Evolutionary conservation across 768 basidiomycete genomes (phyloP), one percentile per base, ranked within the genome.

Genomic region (Pulveroboletus sp.): DNA sequence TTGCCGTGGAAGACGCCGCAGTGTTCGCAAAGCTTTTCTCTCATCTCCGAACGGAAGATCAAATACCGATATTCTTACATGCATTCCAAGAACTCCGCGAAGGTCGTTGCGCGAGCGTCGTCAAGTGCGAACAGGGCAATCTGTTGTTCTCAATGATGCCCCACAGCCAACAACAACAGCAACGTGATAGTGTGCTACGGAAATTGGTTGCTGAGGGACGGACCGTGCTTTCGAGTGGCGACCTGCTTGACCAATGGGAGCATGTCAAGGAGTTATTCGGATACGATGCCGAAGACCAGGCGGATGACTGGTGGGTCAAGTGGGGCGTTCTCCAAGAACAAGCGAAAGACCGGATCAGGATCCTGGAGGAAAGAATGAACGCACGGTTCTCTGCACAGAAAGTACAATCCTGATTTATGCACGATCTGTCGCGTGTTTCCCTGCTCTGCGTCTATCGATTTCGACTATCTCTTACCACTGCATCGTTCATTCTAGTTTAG

Each of bases 251-350:
- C 10, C 71, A 79, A 49, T 83, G 82, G 76, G 79, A 79, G 38
- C 71, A 73, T 34, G 73, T 81, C 51, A 67, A 78, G 46, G 72
- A 70, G 20, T 55, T 82, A 50, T 79, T 76, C 46, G 64, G 68
- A 13, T 77, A 81, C 55, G 75, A 80, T 54, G 73, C 80, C 9
- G 72, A 68, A 32, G 81, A 84, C 39, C 70, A 73, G 42, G 82
- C 78, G 20, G 81, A 81, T 31, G 79, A 82, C 57, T 84, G 81
- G 80, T 85, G 81, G 81, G 71, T 76, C 11, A 78, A 76, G 31
- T 81, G 78, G 79, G 79, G 79, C 8, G 49, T 71, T 16, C 67
- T 79, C 49, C 67, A 68, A 38, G 69, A 78, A 58, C 56, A 70
- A 23, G 70, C 71, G 50, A 61, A 57, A 42, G 54, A 54, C 36